A percentile compares a stretch with the other conserved stretches of the same genome.
These are phyloP conservation scores for Globisporangium abappressorium DNA, from an alignment of 352 stramenopile species.

Conservation along the genomic window DNA sequence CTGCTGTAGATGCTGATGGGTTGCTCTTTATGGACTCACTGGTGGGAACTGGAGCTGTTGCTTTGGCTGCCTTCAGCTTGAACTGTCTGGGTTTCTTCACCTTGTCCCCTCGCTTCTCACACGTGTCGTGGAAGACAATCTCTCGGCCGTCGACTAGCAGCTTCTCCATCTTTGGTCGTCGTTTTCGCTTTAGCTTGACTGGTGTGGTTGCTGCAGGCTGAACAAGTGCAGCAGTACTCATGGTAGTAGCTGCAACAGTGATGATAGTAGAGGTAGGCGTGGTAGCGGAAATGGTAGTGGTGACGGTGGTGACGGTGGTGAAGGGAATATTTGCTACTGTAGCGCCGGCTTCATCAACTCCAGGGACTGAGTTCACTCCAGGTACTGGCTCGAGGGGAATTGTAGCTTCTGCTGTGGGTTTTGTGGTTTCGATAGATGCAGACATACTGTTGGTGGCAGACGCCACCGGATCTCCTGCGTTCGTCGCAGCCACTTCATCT, in stretches of 20 bases:
- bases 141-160: conserved; percentile 41
- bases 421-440: neutral
- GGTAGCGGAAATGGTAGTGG: neutral
- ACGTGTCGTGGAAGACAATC: conserved; percentile 52
- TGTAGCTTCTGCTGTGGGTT: neutral
- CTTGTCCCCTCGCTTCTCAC: conserved; percentile 58
- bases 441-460: neutral
- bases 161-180: conserved; percentile 49
- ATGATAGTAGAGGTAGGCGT: neutral
- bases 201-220: conserved; percentile 1
- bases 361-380: neutral
- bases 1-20: neutral
- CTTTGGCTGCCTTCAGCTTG: neutral
- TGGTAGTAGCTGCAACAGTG: neutral
- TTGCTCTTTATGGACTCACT: neutral
- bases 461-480: neutral
- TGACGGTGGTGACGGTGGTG: neutral
- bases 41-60: neutral
- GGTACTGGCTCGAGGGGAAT: neutral
- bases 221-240: neutral
- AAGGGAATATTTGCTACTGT: neutral
- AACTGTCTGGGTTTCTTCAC: conserved; percentile 40
- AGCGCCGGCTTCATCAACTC: neutral
- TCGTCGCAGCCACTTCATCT: neutral
- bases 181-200: conserved; percentile 31